Base-by-base conservation (phyloP, 768 basidiomycete genomes). In the Phanerodontia chrysosporium region DNA sequence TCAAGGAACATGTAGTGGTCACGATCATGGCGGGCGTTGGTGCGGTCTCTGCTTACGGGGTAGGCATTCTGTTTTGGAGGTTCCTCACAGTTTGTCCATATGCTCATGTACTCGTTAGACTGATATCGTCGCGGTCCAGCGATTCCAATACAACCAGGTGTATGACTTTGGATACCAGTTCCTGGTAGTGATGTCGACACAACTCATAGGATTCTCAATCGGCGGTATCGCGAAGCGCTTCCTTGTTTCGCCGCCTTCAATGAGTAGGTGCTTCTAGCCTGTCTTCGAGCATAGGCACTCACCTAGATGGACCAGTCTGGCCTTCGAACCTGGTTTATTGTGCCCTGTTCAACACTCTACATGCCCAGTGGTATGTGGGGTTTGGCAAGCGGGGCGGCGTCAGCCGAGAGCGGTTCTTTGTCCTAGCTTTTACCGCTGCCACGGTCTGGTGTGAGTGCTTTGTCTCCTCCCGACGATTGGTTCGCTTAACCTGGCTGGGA, bases 141-240 rank as follows among this genome's bases (percentile, higher is more conserved):
- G 73, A 7, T 73, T 76, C 5, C 77, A 74, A 64, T 81, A 82
- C 65, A 63, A 73, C 57, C 75, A 76, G 60, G 58, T 49, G 9
- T 67, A 68, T 55, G 71, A 64, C 53, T 76, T 78, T 59, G 61
- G 69, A 52, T 78, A 71, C 62, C 75, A 75, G 49, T 75, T 74
- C 74, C 64, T 76, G 62, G 53, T 76, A 14, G 72, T 78, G 39
- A 73, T 76, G 72, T 76, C 75, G 18, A 77, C 75, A 7, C 78
- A 91, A 64, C 69, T 89, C 44, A 90, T 92, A 51, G 90, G 92
- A 12, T 92, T 92, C 75, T 91, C 89, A 3, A 83, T 92, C 55
- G 91, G 90, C 39, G 89, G 90, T 14, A 73, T 89, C 35, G 79
- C 81, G 5, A 83, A 86, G 32, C 84, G 90, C 10, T 92, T 92